A percentile compares a stretch with the other conserved stretches of the same genome.
phyloP scores from a whole-genome alignment of 2,329 filamentous ascomycete genomes.

The Fusarium concolor region DNA sequence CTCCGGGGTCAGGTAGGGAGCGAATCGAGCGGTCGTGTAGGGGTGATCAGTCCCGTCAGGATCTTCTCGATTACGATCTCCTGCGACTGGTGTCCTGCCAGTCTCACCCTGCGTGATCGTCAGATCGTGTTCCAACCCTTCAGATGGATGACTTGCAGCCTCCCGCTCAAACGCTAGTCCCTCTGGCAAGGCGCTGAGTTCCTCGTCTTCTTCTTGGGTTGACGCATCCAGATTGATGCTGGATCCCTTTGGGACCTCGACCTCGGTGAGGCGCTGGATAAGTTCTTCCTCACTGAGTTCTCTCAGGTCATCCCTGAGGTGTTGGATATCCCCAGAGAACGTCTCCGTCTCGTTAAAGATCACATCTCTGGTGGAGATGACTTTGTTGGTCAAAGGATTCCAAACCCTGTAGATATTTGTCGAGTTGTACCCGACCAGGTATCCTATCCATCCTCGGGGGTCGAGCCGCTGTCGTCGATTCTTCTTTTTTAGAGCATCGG shows the following conservation, averaged over 20 bases:
- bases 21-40: background rate
- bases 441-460: too few species aligned
- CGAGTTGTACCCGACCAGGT: background rate
- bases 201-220: background rate
- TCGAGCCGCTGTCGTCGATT: background rate
- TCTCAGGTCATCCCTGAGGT: background rate
- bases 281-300: background rate
- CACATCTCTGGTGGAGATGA: background rate
- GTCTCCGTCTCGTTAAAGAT: background rate
- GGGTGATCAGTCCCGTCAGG: background rate
- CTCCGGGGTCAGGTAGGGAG: background rate
- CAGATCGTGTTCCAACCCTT: background rate
- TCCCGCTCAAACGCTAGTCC: background rate
- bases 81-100: background rate
- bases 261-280: background rate
- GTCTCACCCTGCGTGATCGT: background rate
- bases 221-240: too few species aligned
- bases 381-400: background rate
- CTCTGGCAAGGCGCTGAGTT: background rate
- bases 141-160: background rate
- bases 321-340: background rate
- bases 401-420: background rate
- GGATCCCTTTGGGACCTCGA: too few species aligned
- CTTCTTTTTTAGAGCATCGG: background rate
- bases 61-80: background rate